These are phyloP conservation scores for Nicotiana attenuata DNA, from an alignment of 257 asterid genomes.

Conservation along the genomic window DNA sequence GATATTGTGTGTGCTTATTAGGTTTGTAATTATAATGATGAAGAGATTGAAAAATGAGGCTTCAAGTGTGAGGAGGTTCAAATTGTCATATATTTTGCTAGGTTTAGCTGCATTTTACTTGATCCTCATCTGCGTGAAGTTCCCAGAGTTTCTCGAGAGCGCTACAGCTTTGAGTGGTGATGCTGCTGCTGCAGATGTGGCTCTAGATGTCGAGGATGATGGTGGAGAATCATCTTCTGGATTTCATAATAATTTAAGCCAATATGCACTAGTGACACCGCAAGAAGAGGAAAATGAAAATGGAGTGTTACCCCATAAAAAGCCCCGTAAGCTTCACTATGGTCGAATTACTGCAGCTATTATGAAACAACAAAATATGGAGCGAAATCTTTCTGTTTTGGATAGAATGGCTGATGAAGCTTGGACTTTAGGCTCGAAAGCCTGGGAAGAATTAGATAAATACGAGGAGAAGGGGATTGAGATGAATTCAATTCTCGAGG, in stretches of 20 bases:
- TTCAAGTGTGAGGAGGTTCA: constrained; percentile 58
- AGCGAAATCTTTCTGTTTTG: constrained; percentile 43
- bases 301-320: constrained; percentile 9
- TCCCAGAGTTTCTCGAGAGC: constrained; percentile 61
- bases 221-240: constrained; percentile 21
- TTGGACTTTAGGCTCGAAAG: constrained; percentile 76
- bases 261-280: constrained; percentile 29
- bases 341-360: constrained; percentile 73
- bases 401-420: constrained; percentile 93
- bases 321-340: constrained; percentile 45
- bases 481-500: constrained; percentile 71
- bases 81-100: constrained; percentile 53
- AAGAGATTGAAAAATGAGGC: constrained; percentile 68
- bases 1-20: neutral
- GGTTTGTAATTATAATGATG: constrained; percentile 26
- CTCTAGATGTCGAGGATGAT: constrained; percentile 37
- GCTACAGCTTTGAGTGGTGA: constrained; percentile 41
- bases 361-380: constrained; percentile 42
- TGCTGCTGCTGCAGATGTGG: constrained; percentile 24
- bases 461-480: constrained; percentile 50
- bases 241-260: constrained; percentile 39
- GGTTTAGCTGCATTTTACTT: constrained; percentile 68
- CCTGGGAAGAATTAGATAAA: constrained; percentile 82
- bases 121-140: constrained; percentile 59
- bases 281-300: constrained; percentile 24